Conservation (phyloP, 768 basidiomycete species). For the Auricularia cornea region DNA sequence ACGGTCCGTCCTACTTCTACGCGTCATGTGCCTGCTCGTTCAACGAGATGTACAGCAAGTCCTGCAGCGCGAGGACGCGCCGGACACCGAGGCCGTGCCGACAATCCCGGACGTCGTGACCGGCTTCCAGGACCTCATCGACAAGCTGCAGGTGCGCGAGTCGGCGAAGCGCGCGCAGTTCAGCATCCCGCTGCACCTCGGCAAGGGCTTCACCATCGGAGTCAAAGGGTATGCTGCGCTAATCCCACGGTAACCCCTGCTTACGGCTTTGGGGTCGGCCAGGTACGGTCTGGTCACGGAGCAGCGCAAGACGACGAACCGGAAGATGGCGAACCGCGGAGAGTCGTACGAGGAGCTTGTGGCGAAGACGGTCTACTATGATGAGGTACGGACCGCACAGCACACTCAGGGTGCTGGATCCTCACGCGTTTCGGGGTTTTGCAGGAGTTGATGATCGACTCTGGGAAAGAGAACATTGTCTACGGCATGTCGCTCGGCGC, state of each 20-base stretch:
- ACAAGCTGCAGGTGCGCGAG: slow-evolving; percentile 69
- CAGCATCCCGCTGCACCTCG: slow-evolving; percentile 73
- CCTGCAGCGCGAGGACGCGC: slow-evolving; percentile 45
- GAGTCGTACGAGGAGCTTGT: slow-evolving; percentile 70
- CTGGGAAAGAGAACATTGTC: slow-evolving; percentile 27
- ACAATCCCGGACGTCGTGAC: slow-evolving; percentile 68
- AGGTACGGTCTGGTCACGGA: slow-evolving; percentile 87
- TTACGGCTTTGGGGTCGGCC: slow-evolving; percentile 7
- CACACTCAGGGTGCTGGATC: too few relatives aligned
- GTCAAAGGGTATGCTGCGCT: slow-evolving; percentile 79
- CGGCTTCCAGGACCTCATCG: slow-evolving; percentile 25
- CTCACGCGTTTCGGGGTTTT: neutral
- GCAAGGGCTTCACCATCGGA: slow-evolving; percentile 63
- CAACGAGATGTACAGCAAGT: slow-evolving; percentile 53
- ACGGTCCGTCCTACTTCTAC: slow-evolving; percentile 39
- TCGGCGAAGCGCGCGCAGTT: slow-evolving; percentile 77
- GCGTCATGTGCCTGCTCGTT: slow-evolving; percentile 1
- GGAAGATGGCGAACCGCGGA: slow-evolving; percentile 74
- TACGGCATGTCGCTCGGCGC: slow-evolving; percentile 36
- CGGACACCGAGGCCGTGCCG: slow-evolving; percentile 39
- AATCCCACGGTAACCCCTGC: too few relatives aligned
- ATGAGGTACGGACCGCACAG: too few relatives aligned
- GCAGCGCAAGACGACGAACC: slow-evolving; percentile 75
- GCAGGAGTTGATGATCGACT: slow-evolving; percentile 29
- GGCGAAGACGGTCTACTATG: slow-evolving; percentile 62